Conservation (phyloP, 2,329 filamentous ascomycete species). For the Aspergillus pseudoglaucus region DNA sequence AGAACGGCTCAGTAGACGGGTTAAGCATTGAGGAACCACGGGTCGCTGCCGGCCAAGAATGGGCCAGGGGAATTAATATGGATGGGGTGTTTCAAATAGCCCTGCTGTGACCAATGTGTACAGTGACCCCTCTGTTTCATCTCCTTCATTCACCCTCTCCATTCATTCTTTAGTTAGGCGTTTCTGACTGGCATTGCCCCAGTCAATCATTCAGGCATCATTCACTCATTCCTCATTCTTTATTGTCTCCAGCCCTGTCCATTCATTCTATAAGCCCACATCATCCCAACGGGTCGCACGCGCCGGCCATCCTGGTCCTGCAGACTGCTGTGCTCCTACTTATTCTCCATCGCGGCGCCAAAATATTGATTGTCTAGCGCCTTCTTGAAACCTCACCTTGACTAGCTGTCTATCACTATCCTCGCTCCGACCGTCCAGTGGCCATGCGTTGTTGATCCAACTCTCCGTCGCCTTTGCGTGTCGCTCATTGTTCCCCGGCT, state of each 20-base stretch:
- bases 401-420: neutral
- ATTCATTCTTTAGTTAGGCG: constrained; percentile 2
- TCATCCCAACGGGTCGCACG: no score
- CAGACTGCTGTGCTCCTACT: no score
- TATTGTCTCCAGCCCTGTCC: neutral
- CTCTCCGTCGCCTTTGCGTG: neutral
- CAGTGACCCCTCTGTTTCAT: neutral
- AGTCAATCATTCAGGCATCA: constrained; percentile 3
- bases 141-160: neutral
- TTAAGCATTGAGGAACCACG: no score
- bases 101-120: no score
- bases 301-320: no score
- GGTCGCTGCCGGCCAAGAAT: no score
- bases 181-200: neutral
- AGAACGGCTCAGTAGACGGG: no score
- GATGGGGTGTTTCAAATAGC: no score
- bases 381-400: neutral
- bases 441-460: neutral
- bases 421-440: neutral
- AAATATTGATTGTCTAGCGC: no score
- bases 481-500: neutral
- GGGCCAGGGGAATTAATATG: no score
- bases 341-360: no score
- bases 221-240: neutral
- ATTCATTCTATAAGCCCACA: no score